Conservation (phyloP, 129 eudicot species). For the Oenanthe sinensis region DNA sequence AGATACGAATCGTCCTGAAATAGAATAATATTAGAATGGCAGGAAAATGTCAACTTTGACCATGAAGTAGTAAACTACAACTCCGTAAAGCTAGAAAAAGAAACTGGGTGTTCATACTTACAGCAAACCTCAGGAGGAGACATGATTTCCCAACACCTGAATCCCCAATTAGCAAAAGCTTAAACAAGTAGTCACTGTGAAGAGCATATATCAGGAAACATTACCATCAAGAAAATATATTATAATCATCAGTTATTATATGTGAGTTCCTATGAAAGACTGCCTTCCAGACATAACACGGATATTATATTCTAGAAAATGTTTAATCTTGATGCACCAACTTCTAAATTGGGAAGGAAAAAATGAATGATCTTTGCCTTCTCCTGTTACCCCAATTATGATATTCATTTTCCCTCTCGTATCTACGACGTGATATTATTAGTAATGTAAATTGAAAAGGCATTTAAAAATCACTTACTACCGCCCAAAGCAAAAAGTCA, state of each 20-base stretch:
- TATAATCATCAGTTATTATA: neutral
- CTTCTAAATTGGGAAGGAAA: neutral
- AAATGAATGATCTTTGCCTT: neutral
- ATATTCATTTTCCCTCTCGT: neutral
- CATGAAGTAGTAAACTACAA: neutral
- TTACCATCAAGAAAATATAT: neutral
- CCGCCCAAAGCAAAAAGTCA: neutral
- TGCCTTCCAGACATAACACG: neutral
- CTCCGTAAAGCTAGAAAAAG: neutral
- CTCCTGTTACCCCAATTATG: neutral
- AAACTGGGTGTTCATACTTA: constrained; percentile 26
- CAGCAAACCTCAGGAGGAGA: constrained; percentile 94
- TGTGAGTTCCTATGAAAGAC: too few relatives aligned
- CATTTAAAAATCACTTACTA: neutral
- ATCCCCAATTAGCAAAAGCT: constrained; percentile 97
- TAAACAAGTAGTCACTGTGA: constrained; percentile 85
- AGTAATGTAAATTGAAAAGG: neutral
- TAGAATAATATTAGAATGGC: constrained; percentile 6
- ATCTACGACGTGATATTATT: neutral
- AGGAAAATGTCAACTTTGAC: neutral
- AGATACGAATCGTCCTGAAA: constrained; percentile 90
- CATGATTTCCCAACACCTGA: constrained; percentile 98
- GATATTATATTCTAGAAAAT: neutral
- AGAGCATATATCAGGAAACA: neutral
- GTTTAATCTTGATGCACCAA: neutral